phyloP scores from a whole-genome alignment of 371 early-diverging fungal genomes.

The Mortierella sp. region DNA sequence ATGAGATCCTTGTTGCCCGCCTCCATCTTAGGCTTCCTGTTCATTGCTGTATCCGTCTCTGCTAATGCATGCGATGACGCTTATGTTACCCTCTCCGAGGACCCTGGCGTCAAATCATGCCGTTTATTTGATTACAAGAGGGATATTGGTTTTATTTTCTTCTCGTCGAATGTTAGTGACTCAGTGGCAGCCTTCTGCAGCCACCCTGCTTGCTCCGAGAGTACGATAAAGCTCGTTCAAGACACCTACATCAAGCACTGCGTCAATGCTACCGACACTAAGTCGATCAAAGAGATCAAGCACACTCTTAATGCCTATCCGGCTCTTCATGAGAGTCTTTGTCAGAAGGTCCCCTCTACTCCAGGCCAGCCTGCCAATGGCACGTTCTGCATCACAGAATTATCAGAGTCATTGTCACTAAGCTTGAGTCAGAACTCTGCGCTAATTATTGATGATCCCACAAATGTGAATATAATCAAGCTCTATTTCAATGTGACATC shows the following conservation, averaged over 20 bases:
- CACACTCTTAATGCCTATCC: slow-evolving; percentile 22
- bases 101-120: slow-evolving; percentile 38
- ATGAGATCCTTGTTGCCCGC: no score
- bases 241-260: slow-evolving; percentile 40
- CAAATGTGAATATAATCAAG: slow-evolving; percentile 16
- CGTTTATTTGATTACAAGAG: slow-evolving; percentile 22
- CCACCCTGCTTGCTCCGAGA: slow-evolving; percentile 21
- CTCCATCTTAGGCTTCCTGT: slow-evolving; percentile 11
- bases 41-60: not conserved
- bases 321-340: slow-evolving; percentile 31
- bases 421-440: slow-evolving; percentile 15
- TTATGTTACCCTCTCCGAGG: slow-evolving; percentile 19
- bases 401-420: slow-evolving; percentile 23
- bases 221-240: slow-evolving; percentile 27
- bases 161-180: slow-evolving; percentile 30
- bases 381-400: slow-evolving; percentile 36
- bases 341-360: slow-evolving; percentile 16
- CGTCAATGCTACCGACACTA: slow-evolving; percentile 22
- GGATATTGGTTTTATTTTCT: not conserved
- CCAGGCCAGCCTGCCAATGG: slow-evolving; percentile 13
- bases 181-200: slow-evolving; percentile 27
- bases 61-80: slow-evolving; percentile 28
- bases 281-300: slow-evolving; percentile 17
- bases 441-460: slow-evolving; percentile 21
- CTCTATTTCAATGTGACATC: slow-evolving; percentile 35